Evolutionary conservation across 2,329 filamentous ascomycete genomes (phyloP), one percentile per base, ranked within the genome.

Genomic region (Colletotrichum sp.): DNA sequence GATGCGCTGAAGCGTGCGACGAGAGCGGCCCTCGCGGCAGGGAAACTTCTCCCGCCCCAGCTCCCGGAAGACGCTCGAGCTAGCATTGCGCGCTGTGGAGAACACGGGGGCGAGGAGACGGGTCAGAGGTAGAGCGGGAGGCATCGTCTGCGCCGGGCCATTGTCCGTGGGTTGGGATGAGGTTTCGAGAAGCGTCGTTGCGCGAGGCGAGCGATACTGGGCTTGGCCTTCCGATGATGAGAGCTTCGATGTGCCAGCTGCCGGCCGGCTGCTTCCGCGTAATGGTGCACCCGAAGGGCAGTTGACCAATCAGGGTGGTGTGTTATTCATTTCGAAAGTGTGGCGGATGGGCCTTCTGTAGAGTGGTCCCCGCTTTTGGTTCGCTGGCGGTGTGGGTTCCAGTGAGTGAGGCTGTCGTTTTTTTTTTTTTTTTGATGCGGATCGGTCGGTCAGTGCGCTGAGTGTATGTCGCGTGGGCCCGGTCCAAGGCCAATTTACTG

Each of bases 1-100:
- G 83, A 81, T 73, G 80, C 81, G 61, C 81, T 83, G 80, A 86
- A 83, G 72, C 80, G 74, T 30, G 77, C 74, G 64, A 76, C 58
- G 58, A 61, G 74, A 32, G 58, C 69, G 16, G 58, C 15, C 9
- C 18, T 48, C 68, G 36, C n/a, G 13, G 68, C 6, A 28, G 38
- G 24, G 60, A 28, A 21, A 9, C 32, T 32, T n/a, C 65, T 26
- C 32, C 38, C 13, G 58, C 55, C 58, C n/a, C 16, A 24, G 28
- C 30, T 32, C 9, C 65, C 34, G 34, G 30, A 67, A 24, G 57
- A 34, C 75, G 72, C 69, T 72, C 64, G 36, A 30, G 70, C 60
- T 65, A 4, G 63, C 36, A 26, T 52, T 48, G 24, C 55, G 65
- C 7, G 72, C 67, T 10, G 28, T 10, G 15, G 38, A 61, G 34